Evolutionary conservation across 176 grass and related monocot species (phyloP).

Genomic region (Oryza coarctata): DNA sequence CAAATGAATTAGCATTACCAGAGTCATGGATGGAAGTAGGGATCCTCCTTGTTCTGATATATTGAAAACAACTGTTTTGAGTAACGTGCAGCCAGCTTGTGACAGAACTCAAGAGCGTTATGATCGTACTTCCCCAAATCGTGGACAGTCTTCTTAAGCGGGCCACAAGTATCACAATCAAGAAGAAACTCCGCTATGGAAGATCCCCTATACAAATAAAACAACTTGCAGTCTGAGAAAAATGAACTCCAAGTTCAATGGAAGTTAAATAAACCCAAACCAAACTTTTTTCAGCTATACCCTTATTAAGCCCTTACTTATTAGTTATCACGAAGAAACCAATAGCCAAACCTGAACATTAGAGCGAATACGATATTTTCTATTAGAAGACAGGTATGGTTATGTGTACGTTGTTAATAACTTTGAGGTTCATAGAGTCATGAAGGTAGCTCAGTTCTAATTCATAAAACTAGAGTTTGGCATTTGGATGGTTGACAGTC

Average conservation of each 20-base stretch:
- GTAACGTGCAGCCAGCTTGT: conserved; percentile 47
- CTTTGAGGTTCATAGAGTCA: neutral
- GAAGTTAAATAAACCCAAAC: neutral
- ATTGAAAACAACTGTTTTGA: conserved; percentile 81
- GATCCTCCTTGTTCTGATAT: conserved; percentile 64
- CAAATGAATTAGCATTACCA: neutral
- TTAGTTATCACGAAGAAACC: neutral
- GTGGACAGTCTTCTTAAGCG: conserved; percentile 49
- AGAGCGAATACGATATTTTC: neutral
- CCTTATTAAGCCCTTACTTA: neutral
- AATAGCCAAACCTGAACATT: neutral
- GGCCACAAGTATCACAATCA: conserved; percentile 54
- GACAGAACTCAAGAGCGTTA: conserved; percentile 43
- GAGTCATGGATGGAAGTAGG: conserved; percentile 52
- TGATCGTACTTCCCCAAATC: conserved; percentile 52
- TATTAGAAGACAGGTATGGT: neutral
- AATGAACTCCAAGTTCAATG: neutral
- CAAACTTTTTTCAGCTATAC: neutral
- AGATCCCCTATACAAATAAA: conserved; percentile 50
- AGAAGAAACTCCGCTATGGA: conserved; percentile 65
- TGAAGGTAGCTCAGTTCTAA: neutral
- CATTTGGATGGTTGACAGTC: conserved; percentile 6
- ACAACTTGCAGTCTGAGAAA: conserved; percentile 16
- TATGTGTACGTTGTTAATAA: neutral
- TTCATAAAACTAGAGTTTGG: neutral